phyloP scores from a whole-genome alignment of 1,139 yeast species.

The Yamadazyma dushanensis region DNA sequence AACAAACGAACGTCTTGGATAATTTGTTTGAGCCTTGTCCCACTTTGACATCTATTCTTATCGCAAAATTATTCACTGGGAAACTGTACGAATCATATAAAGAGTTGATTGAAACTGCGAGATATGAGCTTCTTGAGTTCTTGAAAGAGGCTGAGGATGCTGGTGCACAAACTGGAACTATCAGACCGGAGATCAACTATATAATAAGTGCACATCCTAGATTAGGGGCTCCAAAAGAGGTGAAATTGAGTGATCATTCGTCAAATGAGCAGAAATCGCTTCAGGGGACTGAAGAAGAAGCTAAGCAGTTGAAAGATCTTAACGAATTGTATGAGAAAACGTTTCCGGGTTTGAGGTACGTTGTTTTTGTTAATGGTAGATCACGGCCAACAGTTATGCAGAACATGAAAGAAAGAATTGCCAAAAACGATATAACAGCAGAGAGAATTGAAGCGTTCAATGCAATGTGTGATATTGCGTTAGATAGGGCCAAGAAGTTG shows the following conservation, averaged over 20 bases:
- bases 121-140: slow-evolving; percentile 37
- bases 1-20: slow-evolving; percentile 41
- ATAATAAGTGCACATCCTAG: slow-evolving; percentile 91
- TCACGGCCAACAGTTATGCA: slow-evolving; percentile 63
- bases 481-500: slow-evolving; percentile 65
- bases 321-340: slow-evolving; percentile 64
- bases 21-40: slow-evolving; percentile 70
- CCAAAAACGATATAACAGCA: slow-evolving; percentile 44
- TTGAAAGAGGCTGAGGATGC: slow-evolving; percentile 25
- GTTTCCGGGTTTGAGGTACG: slow-evolving; percentile 84
- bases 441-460: slow-evolving; percentile 72
- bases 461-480: slow-evolving; percentile 89
- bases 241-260: slow-evolving; percentile 62
- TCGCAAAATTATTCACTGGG: slow-evolving; percentile 28
- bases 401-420: slow-evolving; percentile 64
- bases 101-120: slow-evolving; percentile 51
- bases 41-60: slow-evolving; percentile 46
- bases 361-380: slow-evolving; percentile 89
- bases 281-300: slow-evolving; percentile 47
- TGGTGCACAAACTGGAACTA: slow-evolving; percentile 17
- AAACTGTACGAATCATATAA: slow-evolving; percentile 31
- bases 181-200: slow-evolving; percentile 37
- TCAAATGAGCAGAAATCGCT: slow-evolving; percentile 69
- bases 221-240: slow-evolving; percentile 59
- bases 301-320: slow-evolving; percentile 46